Base-by-base conservation (phyloP, 306 rosid genomes). In the Sophora flavescens region DNA sequence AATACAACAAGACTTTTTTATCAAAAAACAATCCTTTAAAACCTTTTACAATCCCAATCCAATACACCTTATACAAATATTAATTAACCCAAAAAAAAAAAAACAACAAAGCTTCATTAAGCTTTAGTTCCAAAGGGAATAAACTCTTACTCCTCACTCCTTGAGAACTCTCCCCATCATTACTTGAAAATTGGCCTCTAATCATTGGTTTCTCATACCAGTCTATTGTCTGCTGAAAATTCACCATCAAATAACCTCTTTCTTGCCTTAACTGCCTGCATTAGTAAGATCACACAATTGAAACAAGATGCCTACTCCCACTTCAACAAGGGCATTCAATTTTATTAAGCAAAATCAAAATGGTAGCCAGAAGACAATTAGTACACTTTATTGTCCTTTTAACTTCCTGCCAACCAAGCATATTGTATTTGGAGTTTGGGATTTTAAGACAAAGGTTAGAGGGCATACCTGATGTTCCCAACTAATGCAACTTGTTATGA, bases 381-480 rank as follows among this genome's bases (percentile, higher is more conserved):
- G 6, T 45, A 1, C 15, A 32, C 36, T 66, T 47, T 13, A 5
- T n/a, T n/a, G n/a, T n/a, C n/a, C n/a, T n/a, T n/a, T n/a, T 35
- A 74, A 22, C 15, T 17, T 52, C 17, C 54, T 9, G 7, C 45
- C 28, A 81, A 74, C 62, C 72, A 52, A 45, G 22, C 41, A 69
- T 2, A 60, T 22, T 53, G 72, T 26, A 22, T 14, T 61, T 33
- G 6, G 62, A 50, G 6, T 42, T 67, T 13, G 73, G 6, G 64
- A 8, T 50, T 18, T 57, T 3, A 54, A 65, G 30, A 59, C 54
- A 28, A 15, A 32, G 44, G 67, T 42, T 57, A n/a, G 44, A 83
- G 32, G 77, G 5, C 70, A 69, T 74, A 89, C 96, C 97, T 84
- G 93, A 33, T 84, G 81, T 58, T 84, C 78, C 97, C 96, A 92